Conservation (phyloP, 345 rosid genomes). For the Salix udensis region DNA sequence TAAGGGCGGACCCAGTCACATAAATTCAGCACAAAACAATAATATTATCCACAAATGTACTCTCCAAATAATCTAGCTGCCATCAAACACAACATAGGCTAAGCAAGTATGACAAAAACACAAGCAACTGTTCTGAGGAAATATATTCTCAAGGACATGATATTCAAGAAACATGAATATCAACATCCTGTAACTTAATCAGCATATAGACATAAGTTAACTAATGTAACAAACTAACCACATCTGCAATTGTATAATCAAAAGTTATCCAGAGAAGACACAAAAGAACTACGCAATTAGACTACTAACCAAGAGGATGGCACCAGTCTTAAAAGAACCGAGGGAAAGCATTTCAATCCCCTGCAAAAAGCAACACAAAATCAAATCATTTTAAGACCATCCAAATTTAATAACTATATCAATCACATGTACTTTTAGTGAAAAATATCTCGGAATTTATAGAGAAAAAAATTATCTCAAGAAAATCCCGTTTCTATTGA, state of each 20-base stretch:
- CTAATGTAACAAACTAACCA: neutral
- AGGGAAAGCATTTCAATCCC: conserved; percentile 99
- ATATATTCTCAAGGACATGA: neutral
- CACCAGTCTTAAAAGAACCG: conserved; percentile 96
- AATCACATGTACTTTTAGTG: neutral
- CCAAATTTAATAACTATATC: neutral
- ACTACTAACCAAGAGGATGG: conserved; percentile 77
- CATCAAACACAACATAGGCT: neutral
- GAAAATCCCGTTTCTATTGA: neutral
- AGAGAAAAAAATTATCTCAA: neutral
- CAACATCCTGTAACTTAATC: neutral
- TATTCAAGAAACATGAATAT: neutral
- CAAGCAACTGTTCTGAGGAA: neutral
- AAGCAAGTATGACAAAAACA: neutral
- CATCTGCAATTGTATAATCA: neutral
- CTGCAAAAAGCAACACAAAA: conserved; percentile 29
- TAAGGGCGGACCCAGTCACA: neutral
- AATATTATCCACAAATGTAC: neutral
- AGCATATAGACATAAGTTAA: neutral
- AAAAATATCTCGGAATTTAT: neutral
- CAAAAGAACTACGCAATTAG: neutral
- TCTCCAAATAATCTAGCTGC: neutral
- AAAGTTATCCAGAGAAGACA: neutral
- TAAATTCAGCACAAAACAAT: neutral
- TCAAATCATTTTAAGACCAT: neutral